Evolutionary conservation across 352 stramenopile genomes (phyloP).

Genomic region (Pythium oligandrum): DNA sequence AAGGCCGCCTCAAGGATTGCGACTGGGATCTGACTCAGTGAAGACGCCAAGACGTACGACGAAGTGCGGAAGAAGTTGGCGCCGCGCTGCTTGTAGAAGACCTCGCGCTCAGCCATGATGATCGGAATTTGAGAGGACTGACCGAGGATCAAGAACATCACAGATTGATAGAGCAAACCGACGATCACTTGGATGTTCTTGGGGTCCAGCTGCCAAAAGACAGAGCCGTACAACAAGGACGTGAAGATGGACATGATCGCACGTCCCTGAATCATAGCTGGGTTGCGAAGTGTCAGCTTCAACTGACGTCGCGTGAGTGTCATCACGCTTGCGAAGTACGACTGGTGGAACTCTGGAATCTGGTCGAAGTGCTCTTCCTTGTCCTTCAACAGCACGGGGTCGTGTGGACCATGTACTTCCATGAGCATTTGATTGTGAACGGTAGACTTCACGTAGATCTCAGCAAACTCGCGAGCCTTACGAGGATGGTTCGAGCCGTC

Average conservation of each 20-base stretch:
- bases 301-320: slow-evolving; percentile 35
- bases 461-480: slow-evolving; percentile 16
- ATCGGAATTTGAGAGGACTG: slow-evolving; percentile 70
- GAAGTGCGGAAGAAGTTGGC: no score
- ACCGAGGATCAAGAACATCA: slow-evolving; percentile 72
- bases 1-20: no score
- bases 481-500: no score
- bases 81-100: slow-evolving; percentile 83
- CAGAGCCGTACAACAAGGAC: slow-evolving; percentile 30
- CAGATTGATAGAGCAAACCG: slow-evolving; percentile 64
- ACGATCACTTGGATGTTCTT: slow-evolving; percentile 33
- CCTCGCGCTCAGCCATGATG: slow-evolving; percentile 44
- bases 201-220: slow-evolving; percentile 33
- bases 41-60: no score
- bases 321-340: slow-evolving; percentile 11
- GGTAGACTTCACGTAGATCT: slow-evolving; percentile 14
- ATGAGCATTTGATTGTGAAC: slow-evolving; percentile 31
- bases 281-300: slow-evolving; percentile 43
- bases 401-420: slow-evolving; percentile 81
- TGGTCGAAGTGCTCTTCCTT: slow-evolving; percentile 71
- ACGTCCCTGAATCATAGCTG: slow-evolving; percentile 23
- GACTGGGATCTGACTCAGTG: slow-evolving; percentile 22
- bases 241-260: slow-evolving; percentile 37
- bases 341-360: slow-evolving; percentile 28
- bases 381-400: slow-evolving; percentile 76